Evolutionary conservation across 2,329 filamentous ascomycete genomes (phyloP).

Genomic region (Aureobasidium sp.): DNA sequence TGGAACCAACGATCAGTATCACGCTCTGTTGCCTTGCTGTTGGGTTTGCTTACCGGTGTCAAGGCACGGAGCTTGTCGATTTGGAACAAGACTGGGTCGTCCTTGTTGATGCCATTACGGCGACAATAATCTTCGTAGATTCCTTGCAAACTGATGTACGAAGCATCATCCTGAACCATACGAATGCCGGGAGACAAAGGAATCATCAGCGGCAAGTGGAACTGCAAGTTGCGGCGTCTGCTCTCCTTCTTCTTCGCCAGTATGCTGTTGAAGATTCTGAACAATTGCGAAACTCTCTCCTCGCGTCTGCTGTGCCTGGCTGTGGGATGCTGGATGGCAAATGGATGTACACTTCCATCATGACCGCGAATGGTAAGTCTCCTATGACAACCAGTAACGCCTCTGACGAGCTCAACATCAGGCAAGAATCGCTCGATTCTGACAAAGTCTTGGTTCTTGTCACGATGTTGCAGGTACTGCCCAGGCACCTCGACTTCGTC

Average conservation of each 20-base stretch:
- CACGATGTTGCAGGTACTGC: constrained; percentile 93
- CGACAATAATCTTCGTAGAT: constrained; percentile 96
- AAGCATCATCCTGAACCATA: constrained; percentile 90
- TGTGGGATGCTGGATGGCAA: constrained; percentile 92
- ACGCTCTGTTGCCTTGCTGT: background rate
- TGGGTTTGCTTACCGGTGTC: constrained; percentile 16
- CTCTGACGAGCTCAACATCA: constrained; percentile 85
- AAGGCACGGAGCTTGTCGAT: constrained; percentile 86
- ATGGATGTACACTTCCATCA: constrained; percentile 93
- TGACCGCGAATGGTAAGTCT: constrained; percentile 93
- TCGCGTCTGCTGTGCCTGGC: constrained; percentile 87
- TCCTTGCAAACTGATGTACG: constrained; percentile 87
- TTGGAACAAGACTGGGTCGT: constrained; percentile 88
- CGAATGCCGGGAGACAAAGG: constrained; percentile 90
- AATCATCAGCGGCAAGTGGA: constrained; percentile 92
- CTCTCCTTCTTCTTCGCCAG: constrained; percentile 91
- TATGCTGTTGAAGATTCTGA: constrained; percentile 93
- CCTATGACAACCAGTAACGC: constrained; percentile 83
- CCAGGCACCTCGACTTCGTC: constrained; percentile 97
- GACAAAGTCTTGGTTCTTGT: constrained; percentile 98
- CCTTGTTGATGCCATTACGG: constrained; percentile 77
- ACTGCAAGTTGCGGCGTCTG: constrained; percentile 84
- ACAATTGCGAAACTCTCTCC: constrained; percentile 89
- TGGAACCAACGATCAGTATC: constrained; percentile 24
- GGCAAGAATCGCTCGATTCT: constrained; percentile 95